phyloP scores from a whole-genome alignment of 805 yeast species.

The Saturnispora besseyi region DNA sequence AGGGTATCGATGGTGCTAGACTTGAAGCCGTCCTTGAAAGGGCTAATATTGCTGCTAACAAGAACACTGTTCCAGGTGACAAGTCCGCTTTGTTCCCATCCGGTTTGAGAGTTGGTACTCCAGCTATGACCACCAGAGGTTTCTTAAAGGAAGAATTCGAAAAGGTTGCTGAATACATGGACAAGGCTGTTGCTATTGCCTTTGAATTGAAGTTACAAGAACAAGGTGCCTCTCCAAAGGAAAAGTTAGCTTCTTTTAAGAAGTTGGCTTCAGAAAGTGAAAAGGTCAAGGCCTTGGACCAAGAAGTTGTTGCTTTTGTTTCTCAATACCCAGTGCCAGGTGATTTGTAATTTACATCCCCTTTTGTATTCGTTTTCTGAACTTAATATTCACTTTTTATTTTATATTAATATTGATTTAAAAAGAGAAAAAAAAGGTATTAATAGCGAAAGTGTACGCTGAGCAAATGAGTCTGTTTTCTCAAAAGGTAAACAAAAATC shows the following conservation, averaged over 20 bases:
- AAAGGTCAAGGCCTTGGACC: conserved; percentile 50
- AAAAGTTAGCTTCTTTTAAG: conserved; percentile 61
- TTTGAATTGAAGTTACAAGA: conserved; percentile 50
- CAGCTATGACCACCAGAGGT: conserved; percentile 98
- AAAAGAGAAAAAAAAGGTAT: neutral
- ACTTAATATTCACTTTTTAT: neutral
- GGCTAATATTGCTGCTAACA: conserved; percentile 91
- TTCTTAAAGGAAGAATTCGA: conserved; percentile 79
- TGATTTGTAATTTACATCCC: conserved; percentile 35
- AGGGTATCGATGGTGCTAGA: conserved; percentile 94
- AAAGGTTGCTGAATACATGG: conserved; percentile 72
- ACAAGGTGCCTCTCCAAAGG: conserved; percentile 49
- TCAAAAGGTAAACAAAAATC: neutral
- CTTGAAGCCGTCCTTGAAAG: conserved; percentile 92
- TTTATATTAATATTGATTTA: neutral
- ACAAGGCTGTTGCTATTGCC: conserved; percentile 65
- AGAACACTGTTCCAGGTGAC: conserved; percentile 97
- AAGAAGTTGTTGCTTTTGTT: conserved; percentile 67
- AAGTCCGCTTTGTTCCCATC: conserved; percentile 94
- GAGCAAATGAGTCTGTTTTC: neutral
- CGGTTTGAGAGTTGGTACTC: conserved; percentile 96
- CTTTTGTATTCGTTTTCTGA: neutral
- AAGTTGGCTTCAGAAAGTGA: conserved; percentile 53
- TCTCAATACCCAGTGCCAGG: conserved; percentile 83
- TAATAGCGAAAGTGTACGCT: neutral